phyloP scores from a whole-genome alignment of 805 yeast genomes.

The Pichia membranifaciens region DNA sequence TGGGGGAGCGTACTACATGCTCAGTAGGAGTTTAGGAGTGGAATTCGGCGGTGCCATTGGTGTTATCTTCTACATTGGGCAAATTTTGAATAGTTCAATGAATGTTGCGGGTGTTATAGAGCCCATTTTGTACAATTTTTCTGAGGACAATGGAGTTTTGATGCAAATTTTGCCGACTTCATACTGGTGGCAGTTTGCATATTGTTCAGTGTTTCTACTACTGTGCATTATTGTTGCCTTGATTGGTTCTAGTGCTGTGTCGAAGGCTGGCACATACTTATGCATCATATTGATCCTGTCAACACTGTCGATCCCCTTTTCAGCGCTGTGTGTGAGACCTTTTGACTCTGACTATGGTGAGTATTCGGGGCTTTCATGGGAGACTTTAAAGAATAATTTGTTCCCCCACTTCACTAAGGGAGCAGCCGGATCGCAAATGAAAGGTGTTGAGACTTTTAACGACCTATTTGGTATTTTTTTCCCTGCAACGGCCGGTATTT shows the following conservation, averaged over 20 bases:
- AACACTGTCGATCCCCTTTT: slow-evolving; percentile 76
- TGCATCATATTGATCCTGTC: slow-evolving; percentile 63
- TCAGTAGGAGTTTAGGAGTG: slow-evolving; percentile 90
- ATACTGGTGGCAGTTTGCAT: slow-evolving; percentile 59
- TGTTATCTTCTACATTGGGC: slow-evolving; percentile 89
- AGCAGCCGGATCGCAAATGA: slow-evolving; percentile 81
- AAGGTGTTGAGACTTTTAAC: slow-evolving; percentile 65
- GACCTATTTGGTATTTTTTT: slow-evolving; percentile 91
- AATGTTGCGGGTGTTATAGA: slow-evolving; percentile 95
- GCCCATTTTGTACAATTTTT: slow-evolving; percentile 79
- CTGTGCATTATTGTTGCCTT: slow-evolving; percentile 71
- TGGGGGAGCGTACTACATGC: slow-evolving; percentile 98
- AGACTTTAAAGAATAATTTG: slow-evolving; percentile 58
- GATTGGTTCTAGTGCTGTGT: slow-evolving; percentile 75
- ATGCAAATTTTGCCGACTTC: slow-evolving; percentile 55
- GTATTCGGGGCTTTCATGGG: slow-evolving; percentile 73
- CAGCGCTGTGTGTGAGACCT: slow-evolving; percentile 61
- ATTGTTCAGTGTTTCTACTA: slow-evolving; percentile 65
- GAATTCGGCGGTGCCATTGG: slow-evolving; percentile 99
- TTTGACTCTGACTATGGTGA: slow-evolving; percentile 47
- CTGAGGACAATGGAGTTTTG: slow-evolving; percentile 51
- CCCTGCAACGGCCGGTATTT: slow-evolving; percentile 97
- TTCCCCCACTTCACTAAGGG: slow-evolving; percentile 79
- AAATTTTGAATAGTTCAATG: slow-evolving; percentile 83
- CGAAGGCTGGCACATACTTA: slow-evolving; percentile 72